phyloP scores from a whole-genome alignment of 73 alveolate species.

The Paramecium tetraurelia region DNA sequence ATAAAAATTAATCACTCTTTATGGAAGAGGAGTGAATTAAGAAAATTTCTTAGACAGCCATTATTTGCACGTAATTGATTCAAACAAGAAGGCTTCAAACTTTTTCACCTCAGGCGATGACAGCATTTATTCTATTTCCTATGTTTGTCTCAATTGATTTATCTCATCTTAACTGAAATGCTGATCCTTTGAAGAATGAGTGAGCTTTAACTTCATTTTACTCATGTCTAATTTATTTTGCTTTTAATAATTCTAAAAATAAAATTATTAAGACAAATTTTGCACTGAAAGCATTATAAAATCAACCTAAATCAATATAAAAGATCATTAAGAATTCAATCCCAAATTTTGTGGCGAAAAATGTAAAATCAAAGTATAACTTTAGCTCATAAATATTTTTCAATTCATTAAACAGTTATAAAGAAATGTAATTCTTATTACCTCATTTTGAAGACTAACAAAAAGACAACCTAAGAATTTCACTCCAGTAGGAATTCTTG shows the following conservation, averaged over 20 bases:
- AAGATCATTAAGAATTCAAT: not conserved
- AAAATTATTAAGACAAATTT: not conserved
- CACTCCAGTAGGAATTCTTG: not conserved
- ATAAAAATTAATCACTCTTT: not conserved
- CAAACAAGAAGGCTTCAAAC: not conserved
- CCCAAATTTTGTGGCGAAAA: not conserved
- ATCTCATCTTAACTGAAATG: not conserved
- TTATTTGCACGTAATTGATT: not conserved
- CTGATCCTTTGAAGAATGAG: not conserved
- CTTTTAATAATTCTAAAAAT: not conserved
- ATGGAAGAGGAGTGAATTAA: not conserved
- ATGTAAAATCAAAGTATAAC: not conserved
- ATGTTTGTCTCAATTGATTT: not conserved
- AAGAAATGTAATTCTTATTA: not conserved
- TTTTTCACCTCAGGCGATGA: slow-evolving; percentile 8
- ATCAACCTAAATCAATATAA: not conserved
- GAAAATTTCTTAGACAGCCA: not conserved
- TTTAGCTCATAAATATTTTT: not conserved
- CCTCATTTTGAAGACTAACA: not conserved
- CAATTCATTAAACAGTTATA: not conserved
- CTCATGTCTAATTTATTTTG: not conserved
- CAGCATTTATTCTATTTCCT: not conserved
- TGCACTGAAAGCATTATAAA: not conserved
- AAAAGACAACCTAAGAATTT: not conserved
- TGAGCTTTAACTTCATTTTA: not conserved